Conservation (phyloP, 2,329 filamentous ascomycete genomes). For the Colletotrichum karsti region DNA sequence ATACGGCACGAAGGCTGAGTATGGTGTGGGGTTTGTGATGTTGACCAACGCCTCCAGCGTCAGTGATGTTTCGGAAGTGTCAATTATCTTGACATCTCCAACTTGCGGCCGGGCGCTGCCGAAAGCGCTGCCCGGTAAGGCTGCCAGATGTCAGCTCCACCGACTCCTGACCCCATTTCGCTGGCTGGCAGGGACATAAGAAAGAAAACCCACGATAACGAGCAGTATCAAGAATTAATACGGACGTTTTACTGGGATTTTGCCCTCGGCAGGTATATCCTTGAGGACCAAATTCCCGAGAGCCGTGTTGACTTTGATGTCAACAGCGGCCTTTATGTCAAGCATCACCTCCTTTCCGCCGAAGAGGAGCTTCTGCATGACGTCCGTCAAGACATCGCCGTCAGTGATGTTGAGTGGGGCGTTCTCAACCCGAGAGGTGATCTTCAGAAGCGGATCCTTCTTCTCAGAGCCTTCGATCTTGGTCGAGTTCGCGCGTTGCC, state of each 20-base stretch:
- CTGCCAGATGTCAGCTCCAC: constrained; percentile 53
- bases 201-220: constrained; percentile 38
- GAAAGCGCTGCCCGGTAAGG: constrained; percentile 63
- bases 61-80: constrained; percentile 71
- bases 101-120: constrained; percentile 67
- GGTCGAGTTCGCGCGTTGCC: constrained; percentile 88
- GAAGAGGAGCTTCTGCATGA: constrained; percentile 84
- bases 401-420: constrained; percentile 87
- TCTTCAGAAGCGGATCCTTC: constrained; percentile 71
- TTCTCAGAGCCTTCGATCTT: constrained; percentile 65
- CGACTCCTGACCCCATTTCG: not conserved
- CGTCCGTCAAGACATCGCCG: constrained; percentile 78
- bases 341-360: constrained; percentile 75
- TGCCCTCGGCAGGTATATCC: constrained; percentile 85
- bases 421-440: constrained; percentile 79
- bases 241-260: constrained; percentile 94
- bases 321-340: constrained; percentile 80
- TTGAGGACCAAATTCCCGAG: constrained; percentile 84
- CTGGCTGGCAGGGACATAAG: constrained; percentile 22
- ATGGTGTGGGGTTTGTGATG: constrained; percentile 89
- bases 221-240: constrained; percentile 62
- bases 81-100: constrained; percentile 74
- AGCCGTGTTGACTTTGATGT: constrained; percentile 83
- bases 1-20: constrained; percentile 84
- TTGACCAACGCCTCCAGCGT: constrained; percentile 78